Base-by-base conservation (phyloP, 768 basidiomycete genomes). In the Termitomyces sp. region DNA sequence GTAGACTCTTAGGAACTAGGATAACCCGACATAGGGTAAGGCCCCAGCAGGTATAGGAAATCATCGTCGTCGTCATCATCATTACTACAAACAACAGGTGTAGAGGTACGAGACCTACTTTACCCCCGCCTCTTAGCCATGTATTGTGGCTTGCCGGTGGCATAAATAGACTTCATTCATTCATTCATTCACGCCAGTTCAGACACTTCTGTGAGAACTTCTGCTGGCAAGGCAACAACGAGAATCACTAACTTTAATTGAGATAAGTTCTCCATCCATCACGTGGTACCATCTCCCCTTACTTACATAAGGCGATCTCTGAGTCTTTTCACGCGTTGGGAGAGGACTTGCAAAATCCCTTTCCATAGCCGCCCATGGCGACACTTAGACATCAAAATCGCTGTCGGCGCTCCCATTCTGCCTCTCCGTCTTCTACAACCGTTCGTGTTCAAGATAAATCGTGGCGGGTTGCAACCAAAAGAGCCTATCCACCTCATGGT, bases 391-490 rank as follows among this genome's bases (percentile, higher is more conserved):
- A 65, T 45, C 60, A 66, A 48, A 69, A 65, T 58, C 71, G 74
- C 61, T 80, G 81, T 51, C 75, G 77, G 38, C 70, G 82, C 63
- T 83, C 84, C 22, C 80, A 79, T 54, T 84, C 84, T 30, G 72
- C 76, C 19, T 74, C 74, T 37, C 65, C 71, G 9, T 68, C 71
- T 22, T 75, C 74, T 38, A 68, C 66, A 51, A 71, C 59, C 4
- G 67, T 64, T 46, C 70, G 70, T 56, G 70, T 65, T 30, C 71
- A 72, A 49, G 69, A 70, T 10, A 56, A 68, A 51, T 61, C 70
- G 5, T 75, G 72, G 75, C 73, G 75, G 53, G 65, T 67, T 32
- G 69, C 81, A 4, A 68, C 70, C 50, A 85, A 85, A 64, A 75
- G 84, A 57, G 68, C 76, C 11, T 74, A 75, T 51, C 74, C 77